Conservation (phyloP, 1,284 basidiomycete genomes). For the Marasmius oreades region DNA sequence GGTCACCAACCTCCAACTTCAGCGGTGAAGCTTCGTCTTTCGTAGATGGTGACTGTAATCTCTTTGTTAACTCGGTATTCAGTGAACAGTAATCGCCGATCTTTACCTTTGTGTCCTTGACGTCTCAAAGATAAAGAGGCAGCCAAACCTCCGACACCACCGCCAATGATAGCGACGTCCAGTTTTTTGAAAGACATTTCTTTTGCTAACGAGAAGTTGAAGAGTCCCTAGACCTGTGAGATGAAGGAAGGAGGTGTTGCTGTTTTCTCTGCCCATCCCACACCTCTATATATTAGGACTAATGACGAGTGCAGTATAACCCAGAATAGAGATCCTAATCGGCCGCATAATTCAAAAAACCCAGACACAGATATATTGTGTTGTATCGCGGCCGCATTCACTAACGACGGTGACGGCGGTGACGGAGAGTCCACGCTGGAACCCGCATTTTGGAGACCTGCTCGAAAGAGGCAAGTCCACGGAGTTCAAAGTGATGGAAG, state of each 20-base stretch:
- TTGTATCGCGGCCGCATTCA: background rate
- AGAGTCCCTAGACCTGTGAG: background rate
- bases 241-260: background rate
- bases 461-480: no score
- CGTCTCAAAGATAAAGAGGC: conserved; percentile 22
- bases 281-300: background rate
- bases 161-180: conserved; percentile 22
- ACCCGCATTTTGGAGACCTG: background rate
- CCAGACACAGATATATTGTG: background rate
- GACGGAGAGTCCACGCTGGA: background rate
- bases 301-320: background rate
- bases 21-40: conserved; percentile 2
- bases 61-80: background rate
- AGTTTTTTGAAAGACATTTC: conserved; percentile 18
- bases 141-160: conserved; percentile 21
- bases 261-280: background rate
- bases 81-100: background rate
- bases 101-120: conserved; percentile 22
- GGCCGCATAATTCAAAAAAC: background rate
- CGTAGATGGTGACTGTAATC: background rate
- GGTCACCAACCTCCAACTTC: background rate
- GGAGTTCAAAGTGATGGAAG: no score
- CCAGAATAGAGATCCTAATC: background rate
- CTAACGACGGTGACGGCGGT: background rate
- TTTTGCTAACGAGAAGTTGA: background rate